Percentiles rank a stretch among this genome's conserved stretches.
phyloP scores from a whole-genome alignment of 2,329 filamentous ascomycete species.

The Cladosporium sp. region DNA sequence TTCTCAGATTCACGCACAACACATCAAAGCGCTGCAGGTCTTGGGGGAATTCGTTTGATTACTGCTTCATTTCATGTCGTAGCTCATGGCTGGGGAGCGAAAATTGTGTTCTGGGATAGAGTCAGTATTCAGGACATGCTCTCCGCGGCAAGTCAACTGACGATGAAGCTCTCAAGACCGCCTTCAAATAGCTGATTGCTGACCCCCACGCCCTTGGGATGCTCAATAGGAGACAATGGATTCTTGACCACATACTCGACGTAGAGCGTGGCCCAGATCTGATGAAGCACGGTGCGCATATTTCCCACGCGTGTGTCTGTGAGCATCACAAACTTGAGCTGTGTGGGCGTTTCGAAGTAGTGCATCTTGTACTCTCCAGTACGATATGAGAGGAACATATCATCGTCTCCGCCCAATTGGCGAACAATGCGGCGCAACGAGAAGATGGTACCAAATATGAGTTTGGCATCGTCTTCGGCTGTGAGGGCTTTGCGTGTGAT shows the following conservation, averaged over 20 bases:
- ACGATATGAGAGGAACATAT: conserved; percentile 88
- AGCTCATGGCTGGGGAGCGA: conserved; percentile 3
- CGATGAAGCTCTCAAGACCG: conserved; percentile 74
- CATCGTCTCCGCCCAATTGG: conserved; percentile 90
- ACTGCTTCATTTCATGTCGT: background rate
- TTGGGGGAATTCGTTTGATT: background rate
- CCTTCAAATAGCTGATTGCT: conserved; percentile 66
- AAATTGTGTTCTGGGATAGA: background rate
- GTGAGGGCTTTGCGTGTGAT: conserved; percentile 41
- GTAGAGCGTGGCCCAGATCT: conserved; percentile 98
- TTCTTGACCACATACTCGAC: conserved; percentile 84
- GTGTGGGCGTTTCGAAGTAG: conserved; percentile 97
- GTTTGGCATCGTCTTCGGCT: conserved; percentile 83
- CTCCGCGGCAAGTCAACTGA: conserved; percentile 33
- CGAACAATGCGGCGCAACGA: conserved; percentile 94
- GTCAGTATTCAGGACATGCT: background rate
- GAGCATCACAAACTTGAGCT: conserved; percentile 93
- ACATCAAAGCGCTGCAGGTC: background rate
- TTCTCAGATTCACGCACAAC: background rate
- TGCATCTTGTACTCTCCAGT: conserved; percentile 97
- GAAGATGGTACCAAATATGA: conserved; percentile 96
- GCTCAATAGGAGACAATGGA: conserved; percentile 61
- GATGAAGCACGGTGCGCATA: conserved; percentile 91
- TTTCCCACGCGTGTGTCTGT: conserved; percentile 87
- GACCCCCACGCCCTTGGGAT: conserved; percentile 62